Conservation (phyloP, 495 filamentous ascomycete species). For the Bryoglossum gracile region DNA sequence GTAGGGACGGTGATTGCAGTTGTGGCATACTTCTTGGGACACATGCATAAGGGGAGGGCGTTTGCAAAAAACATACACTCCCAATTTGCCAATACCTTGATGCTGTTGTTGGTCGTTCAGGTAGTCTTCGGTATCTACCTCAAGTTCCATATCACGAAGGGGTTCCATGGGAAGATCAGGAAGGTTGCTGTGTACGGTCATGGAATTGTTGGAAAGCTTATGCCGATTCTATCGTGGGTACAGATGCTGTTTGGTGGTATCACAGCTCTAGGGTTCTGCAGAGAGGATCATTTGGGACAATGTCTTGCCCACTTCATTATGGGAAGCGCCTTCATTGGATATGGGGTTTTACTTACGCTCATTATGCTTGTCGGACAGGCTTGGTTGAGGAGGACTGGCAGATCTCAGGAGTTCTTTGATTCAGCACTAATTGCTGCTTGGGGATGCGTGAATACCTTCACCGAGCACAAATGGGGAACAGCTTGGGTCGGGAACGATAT, state of each 20-base stretch:
- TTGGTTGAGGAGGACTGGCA: constrained; percentile 77
- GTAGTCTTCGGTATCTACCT: constrained; percentile 79
- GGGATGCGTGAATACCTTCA: constrained; percentile 97
- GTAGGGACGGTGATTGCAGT: constrained; percentile 68
- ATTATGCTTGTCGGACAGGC: constrained; percentile 80
- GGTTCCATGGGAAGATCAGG: constrained; percentile 72
- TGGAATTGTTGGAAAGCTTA: constrained; percentile 73
- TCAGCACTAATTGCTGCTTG: constrained; percentile 83
- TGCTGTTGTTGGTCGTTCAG: constrained; percentile 71
- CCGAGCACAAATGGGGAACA: constrained; percentile 88
- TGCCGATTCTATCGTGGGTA: constrained; percentile 83
- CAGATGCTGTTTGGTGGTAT: constrained; percentile 98
- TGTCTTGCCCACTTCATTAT: constrained; percentile 98
- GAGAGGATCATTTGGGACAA: constrained; percentile 84
- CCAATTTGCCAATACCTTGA: constrained; percentile 68
- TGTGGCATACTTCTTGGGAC: constrained; percentile 83
- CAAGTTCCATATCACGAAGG: constrained; percentile 79
- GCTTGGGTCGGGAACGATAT: constrained; percentile 92
- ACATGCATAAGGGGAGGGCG: constrained; percentile 80
- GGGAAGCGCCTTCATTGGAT: constrained; percentile 93
- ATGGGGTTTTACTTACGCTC: constrained; percentile 81
- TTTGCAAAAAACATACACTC: constrained; percentile 82
- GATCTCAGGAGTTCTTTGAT: constrained; percentile 97
- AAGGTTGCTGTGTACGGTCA: constrained; percentile 64
- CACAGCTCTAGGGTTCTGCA: constrained; percentile 88